A percentile compares a stretch with the other conserved stretches of the same genome.
Conservation (phyloP, 2,329 filamentous ascomycete genomes). For the Pseudocercospora cruenta region DNA sequence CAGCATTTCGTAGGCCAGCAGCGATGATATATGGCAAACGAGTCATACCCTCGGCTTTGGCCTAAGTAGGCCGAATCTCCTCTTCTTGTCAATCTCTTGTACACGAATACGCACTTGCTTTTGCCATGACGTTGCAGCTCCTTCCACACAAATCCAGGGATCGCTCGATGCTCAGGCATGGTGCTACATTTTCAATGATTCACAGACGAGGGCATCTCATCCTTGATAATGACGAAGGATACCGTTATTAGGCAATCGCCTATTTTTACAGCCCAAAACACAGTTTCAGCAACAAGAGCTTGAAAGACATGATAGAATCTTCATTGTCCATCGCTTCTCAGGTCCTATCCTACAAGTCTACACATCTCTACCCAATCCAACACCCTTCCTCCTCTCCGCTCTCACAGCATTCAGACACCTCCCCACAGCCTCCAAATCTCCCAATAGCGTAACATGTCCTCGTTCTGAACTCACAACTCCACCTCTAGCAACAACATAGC, state of each 20-base stretch:
- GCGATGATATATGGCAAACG: not conserved
- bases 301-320: not conserved
- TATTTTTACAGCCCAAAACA: too few relatives aligned
- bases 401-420: constrained; percentile 70
- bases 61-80: not conserved
- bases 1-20: not conserved
- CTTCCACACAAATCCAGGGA: not conserved
- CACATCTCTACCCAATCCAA: constrained; percentile 62
- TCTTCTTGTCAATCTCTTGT: not conserved
- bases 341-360: not conserved
- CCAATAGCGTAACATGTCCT: constrained; percentile 84
- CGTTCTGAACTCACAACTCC: constrained; percentile 79
- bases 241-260: not conserved
- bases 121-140: not conserved
- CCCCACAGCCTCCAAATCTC: constrained; percentile 81
- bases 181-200: too few relatives aligned
- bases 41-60: not conserved
- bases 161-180: too few relatives aligned
- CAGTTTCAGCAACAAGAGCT: not conserved
- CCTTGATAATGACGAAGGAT: not conserved
- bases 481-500: constrained; percentile 73
- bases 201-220: too few relatives aligned
- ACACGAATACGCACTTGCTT: not conserved
- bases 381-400: constrained; percentile 69
- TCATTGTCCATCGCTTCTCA: not conserved